These are phyloP conservation scores for Camelina laxa DNA, from an alignment of 345 rosid species.

Conservation along the genomic window DNA sequence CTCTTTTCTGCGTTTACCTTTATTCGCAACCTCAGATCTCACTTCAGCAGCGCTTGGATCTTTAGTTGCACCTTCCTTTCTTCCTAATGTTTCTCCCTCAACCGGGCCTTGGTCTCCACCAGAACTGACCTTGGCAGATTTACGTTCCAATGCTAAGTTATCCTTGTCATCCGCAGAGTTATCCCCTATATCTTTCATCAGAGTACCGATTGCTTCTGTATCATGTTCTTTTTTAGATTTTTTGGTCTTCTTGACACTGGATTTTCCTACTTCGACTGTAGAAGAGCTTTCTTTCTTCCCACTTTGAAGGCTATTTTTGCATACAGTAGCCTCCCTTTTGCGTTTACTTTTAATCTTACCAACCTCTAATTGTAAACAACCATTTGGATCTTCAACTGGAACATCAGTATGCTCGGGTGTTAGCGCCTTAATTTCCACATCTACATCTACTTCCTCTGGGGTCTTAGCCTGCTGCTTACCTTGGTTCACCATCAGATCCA, in stretches of 20 bases:
- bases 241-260: constrained; percentile 34
- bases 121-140: constrained; percentile 30
- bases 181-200: constrained; percentile 31
- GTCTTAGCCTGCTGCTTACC: constrained; percentile 42
- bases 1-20: constrained; percentile 34
- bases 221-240: constrained; percentile 39
- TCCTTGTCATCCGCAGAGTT: constrained; percentile 52
- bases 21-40: constrained; percentile 32
- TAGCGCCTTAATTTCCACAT: constrained; percentile 29
- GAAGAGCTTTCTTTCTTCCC: constrained; percentile 43
- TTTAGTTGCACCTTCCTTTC: constrained; percentile 33
- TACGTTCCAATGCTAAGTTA: constrained; percentile 41
- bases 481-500: constrained; percentile 31
- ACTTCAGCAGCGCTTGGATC: constrained; percentile 17
- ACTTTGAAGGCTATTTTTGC: constrained; percentile 32
- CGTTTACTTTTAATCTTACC: constrained; percentile 35
- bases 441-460: constrained; percentile 32
- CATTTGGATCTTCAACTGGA: constrained; percentile 31
- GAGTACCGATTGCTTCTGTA: constrained; percentile 24
- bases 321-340: constrained; percentile 31
- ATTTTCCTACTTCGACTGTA: constrained; percentile 42
- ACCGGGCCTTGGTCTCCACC: constrained; percentile 34
- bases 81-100: constrained; percentile 31
- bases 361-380: constrained; percentile 30
- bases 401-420: constrained; percentile 27